Conservation (phyloP, 371 early-diverging fungal species). For the Circinella umbellata region DNA sequence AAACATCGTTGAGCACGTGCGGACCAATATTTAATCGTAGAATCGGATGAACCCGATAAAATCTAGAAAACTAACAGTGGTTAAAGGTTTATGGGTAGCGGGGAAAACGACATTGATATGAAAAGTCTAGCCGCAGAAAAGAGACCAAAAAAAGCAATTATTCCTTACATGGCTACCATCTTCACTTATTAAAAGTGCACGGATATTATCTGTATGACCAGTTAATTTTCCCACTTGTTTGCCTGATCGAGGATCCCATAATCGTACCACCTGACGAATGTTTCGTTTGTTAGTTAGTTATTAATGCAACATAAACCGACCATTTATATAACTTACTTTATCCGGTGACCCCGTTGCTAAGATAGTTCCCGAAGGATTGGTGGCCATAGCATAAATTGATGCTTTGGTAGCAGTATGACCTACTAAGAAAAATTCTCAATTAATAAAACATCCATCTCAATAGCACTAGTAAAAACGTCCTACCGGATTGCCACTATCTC, state of each 20-base stretch:
- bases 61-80: constrained; percentile 43
- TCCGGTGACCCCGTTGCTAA: constrained; percentile 90
- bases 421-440: background rate
- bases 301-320: background rate
- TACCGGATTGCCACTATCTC: no score
- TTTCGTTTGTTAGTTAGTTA: background rate
- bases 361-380: constrained; percentile 70
- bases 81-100: background rate
- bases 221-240: constrained; percentile 77
- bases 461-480: no score
- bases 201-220: constrained; percentile 95
- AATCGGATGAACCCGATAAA: constrained; percentile 91
- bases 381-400: constrained; percentile 81
- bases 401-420: constrained; percentile 53
- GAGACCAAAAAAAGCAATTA: background rate
- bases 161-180: constrained; percentile 83
- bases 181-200: constrained; percentile 83
- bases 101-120: no score
- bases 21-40: constrained; percentile 94
- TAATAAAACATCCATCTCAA: no score
- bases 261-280: constrained; percentile 60
- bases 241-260: constrained; percentile 89
- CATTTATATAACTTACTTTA: constrained; percentile 52
- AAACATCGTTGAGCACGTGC: constrained; percentile 85
- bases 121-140: background rate